Conservation (phyloP, 768 basidiomycete genomes). For the Cystobasidium tubakii region DNA sequence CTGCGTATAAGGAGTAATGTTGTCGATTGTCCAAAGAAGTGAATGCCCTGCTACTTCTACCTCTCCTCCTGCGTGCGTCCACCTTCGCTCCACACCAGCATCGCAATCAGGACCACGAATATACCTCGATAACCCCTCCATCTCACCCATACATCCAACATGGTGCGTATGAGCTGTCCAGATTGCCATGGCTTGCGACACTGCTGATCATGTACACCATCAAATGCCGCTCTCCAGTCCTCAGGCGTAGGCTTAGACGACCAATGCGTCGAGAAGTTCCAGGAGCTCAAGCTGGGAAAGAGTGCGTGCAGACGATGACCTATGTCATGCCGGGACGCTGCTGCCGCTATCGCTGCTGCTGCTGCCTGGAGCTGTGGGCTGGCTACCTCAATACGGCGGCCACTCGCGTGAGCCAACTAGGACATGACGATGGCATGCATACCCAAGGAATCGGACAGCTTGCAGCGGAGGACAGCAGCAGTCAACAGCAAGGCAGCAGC, state of each 20-base stretch:
- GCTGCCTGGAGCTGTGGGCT: background rate
- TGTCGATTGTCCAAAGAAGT: background rate
- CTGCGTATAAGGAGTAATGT: background rate
- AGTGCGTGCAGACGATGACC: constrained; percentile 38
- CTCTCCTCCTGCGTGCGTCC: background rate
- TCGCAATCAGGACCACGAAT: background rate
- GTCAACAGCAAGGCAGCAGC: too few relatives aligned
- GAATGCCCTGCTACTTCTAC: constrained; percentile 46
- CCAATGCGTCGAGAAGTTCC: constrained; percentile 60
- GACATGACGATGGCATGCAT: background rate
- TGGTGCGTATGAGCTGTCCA: constrained; percentile 18
- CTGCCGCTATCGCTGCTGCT: background rate
- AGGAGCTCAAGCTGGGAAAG: constrained; percentile 69
- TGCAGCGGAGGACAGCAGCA: background rate
- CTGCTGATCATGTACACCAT: background rate
- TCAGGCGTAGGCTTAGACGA: constrained; percentile 64
- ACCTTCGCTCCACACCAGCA: background rate
- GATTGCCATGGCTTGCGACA: background rate
- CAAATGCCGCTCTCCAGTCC: constrained; percentile 50
- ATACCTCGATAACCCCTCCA: background rate
- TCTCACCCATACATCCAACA: constrained; percentile 1
- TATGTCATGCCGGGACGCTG: background rate
- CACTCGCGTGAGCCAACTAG: background rate
- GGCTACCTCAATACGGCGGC: too few relatives aligned
- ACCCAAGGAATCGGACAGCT: background rate